A percentile compares a stretch with the other conserved stretches of the same genome.
These are phyloP conservation scores for Stachybotrys chlorohalonatus DNA, from an alignment of 2,329 filamentous ascomycete species.

Conservation along the genomic window DNA sequence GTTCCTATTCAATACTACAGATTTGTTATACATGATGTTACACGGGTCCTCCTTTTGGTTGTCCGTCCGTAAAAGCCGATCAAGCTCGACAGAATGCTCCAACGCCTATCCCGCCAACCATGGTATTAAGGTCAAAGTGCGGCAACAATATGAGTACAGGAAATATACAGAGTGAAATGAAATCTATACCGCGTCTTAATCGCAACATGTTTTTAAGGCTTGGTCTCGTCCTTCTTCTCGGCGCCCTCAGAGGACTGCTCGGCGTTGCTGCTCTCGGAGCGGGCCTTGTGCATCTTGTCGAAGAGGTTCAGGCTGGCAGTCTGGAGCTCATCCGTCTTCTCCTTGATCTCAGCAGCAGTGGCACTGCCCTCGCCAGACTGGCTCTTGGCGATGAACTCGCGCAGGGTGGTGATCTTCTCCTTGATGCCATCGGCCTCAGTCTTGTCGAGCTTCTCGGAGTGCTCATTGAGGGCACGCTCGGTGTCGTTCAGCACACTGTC, in stretches of 20 bases:
- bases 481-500: constrained; percentile 96
- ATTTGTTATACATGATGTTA: constrained; percentile 34
- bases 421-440: constrained; percentile 83
- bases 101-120: constrained; percentile 40
- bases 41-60: constrained; percentile 25
- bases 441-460: constrained; percentile 94
- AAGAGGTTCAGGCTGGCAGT: constrained; percentile 92
- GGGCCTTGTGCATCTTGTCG: constrained; percentile 99
- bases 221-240: constrained; percentile 68
- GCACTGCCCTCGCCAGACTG: constrained; percentile 82
- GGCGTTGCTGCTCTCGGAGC: constrained; percentile 52
- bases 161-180: constrained; percentile 30
- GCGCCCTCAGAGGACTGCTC: constrained; percentile 42
- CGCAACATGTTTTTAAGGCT: constrained; percentile 42
- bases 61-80: constrained; percentile 35
- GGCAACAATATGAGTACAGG: constrained; percentile 38
- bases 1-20: constrained; percentile 43
- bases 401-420: constrained; percentile 82
- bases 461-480: constrained; percentile 96
- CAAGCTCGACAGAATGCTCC: constrained; percentile 35
- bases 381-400: constrained; percentile 88
- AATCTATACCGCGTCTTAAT: constrained; percentile 24
- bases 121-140: constrained; percentile 29
- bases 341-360: constrained; percentile 90
- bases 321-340: constrained; percentile 97